A percentile compares a stretch with the other conserved stretches of the same genome.
phyloP scores from a whole-genome alignment of 1,284 basidiomycete species.

The Calocybe gambosa region DNA sequence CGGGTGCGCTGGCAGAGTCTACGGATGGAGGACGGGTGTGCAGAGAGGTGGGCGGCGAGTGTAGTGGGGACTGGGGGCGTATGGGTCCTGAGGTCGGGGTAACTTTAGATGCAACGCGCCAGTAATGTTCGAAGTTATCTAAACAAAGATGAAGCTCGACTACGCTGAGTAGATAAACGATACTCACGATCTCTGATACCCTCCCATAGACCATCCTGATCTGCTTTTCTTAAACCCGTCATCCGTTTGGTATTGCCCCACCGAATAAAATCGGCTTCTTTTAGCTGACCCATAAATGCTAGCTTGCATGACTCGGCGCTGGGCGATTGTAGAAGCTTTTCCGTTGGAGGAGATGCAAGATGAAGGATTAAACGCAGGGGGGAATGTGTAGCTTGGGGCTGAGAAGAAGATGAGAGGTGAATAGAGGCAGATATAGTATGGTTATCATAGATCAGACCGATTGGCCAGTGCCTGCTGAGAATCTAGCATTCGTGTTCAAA shows the following conservation, averaged over 20 bases:
- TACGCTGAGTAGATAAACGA: slow-evolving; percentile 26
- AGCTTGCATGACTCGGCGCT: slow-evolving; percentile 80
- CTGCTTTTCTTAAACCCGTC: slow-evolving; percentile 79
- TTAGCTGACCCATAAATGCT: slow-evolving; percentile 89
- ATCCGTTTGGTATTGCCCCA: slow-evolving; percentile 94
- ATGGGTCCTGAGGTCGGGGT: slow-evolving; percentile 59
- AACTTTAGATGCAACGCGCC: slow-evolving; percentile 86
- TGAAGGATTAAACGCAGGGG: slow-evolving; percentile 81
- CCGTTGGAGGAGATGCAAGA: slow-evolving; percentile 77
- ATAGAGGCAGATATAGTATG: slow-evolving; percentile 58
- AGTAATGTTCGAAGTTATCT: slow-evolving; percentile 96
- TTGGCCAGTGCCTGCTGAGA: slow-evolving; percentile 83
- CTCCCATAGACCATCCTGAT: slow-evolving; percentile 94
- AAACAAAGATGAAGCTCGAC: slow-evolving; percentile 12
- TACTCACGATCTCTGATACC: slow-evolving; percentile 77
- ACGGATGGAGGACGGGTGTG: slow-evolving; percentile 65
- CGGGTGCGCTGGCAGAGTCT: slow-evolving; percentile 52
- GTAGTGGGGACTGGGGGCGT: slow-evolving; percentile 46
- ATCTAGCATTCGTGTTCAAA: neutral
- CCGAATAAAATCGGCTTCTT: slow-evolving; percentile 91
- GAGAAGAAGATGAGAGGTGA: slow-evolving; percentile 38
- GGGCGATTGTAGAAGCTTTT: slow-evolving; percentile 77
- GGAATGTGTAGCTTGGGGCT: slow-evolving; percentile 36
- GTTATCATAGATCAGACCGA: slow-evolving; percentile 88
- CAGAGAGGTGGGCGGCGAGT: slow-evolving; percentile 44